Conservation (phyloP, 2,329 filamentous ascomycete species). For the Xylaria sp. region DNA sequence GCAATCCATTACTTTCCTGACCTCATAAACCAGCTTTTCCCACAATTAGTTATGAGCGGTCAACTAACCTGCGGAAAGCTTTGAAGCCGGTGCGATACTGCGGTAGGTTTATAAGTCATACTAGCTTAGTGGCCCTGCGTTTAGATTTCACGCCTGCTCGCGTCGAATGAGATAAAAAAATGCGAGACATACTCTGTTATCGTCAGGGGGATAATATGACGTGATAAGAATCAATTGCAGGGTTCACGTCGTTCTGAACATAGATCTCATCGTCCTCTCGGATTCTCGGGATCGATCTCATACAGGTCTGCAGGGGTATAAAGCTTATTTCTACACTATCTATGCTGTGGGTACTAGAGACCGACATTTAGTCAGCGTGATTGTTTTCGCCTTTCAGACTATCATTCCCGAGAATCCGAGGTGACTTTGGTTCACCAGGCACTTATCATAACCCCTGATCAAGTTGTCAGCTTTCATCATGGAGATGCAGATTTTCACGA, state of each 20-base stretch:
- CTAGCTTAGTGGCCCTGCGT: too few species aligned
- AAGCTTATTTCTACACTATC: not conserved
- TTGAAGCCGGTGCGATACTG: not conserved
- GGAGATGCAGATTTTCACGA: not conserved
- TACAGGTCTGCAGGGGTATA: too few species aligned
- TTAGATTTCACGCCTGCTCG: too few species aligned
- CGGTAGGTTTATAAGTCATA: too few species aligned
- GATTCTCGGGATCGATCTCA: too few species aligned
- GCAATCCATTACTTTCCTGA: not conserved
- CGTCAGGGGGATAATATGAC: too few species aligned
- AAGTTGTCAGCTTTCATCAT: not conserved
- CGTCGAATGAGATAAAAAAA: too few species aligned
- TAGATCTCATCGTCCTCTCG: too few species aligned
- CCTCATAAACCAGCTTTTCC: not conserved
- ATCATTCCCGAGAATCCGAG: conserved; percentile 9
- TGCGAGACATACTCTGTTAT: too few species aligned
- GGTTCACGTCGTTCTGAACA: too few species aligned
- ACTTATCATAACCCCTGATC: not conserved
- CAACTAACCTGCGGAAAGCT: not conserved
- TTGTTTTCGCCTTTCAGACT: not conserved
- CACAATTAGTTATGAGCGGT: not conserved
- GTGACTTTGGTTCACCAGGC: not conserved
- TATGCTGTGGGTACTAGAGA: not conserved
- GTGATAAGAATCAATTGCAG: too few species aligned
- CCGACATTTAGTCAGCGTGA: not conserved